phyloP scores from a whole-genome alignment of 768 basidiomycete genomes.

The Leucosporidium creatinivorum region DNA sequence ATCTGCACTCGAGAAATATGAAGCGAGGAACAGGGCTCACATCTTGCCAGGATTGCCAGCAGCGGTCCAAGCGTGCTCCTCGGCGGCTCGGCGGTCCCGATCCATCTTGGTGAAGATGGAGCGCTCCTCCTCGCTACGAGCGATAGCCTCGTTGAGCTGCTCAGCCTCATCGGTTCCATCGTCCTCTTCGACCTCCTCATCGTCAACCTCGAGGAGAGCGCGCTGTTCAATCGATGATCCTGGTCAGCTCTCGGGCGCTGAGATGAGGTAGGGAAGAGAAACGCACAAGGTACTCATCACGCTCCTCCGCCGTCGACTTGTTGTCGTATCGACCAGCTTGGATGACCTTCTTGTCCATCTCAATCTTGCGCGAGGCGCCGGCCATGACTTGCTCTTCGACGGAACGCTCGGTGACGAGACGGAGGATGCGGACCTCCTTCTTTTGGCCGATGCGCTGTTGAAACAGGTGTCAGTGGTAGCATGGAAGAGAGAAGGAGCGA shows the following conservation, averaged over 20 bases:
- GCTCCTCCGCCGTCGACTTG: conserved; percentile 94
- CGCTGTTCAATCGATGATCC: conserved; percentile 51
- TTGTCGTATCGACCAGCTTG: conserved; percentile 99
- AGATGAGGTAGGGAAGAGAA: not conserved
- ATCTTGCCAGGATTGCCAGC: conserved; percentile 59
- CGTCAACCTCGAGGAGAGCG: conserved; percentile 54
- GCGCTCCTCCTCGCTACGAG: conserved; percentile 72
- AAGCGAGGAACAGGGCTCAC: not conserved
- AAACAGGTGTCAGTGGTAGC: not conserved
- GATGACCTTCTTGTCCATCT: conserved; percentile 80
- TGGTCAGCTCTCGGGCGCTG: not conserved
- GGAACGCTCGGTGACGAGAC: conserved; percentile 95
- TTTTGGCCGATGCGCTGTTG: conserved; percentile 97
- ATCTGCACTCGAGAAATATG: not conserved
- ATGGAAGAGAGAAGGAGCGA: not conserved
- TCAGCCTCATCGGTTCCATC: conserved; percentile 51
- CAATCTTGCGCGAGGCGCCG: conserved; percentile 88
- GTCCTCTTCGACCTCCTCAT: conserved; percentile 43
- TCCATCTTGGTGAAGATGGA: conserved; percentile 76
- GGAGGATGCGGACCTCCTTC: conserved; percentile 89
- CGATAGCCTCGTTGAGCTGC: conserved; percentile 74
- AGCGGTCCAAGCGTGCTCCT: conserved; percentile 59
- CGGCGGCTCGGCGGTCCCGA: conserved; percentile 63
- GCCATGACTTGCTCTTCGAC: conserved; percentile 86
- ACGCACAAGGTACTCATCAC: conserved; percentile 84